Evolutionary conservation across 148 eudicot species (phyloP), one percentile per base, ranked within the genome.

Genomic region (Rhododendron mucronatum): DNA sequence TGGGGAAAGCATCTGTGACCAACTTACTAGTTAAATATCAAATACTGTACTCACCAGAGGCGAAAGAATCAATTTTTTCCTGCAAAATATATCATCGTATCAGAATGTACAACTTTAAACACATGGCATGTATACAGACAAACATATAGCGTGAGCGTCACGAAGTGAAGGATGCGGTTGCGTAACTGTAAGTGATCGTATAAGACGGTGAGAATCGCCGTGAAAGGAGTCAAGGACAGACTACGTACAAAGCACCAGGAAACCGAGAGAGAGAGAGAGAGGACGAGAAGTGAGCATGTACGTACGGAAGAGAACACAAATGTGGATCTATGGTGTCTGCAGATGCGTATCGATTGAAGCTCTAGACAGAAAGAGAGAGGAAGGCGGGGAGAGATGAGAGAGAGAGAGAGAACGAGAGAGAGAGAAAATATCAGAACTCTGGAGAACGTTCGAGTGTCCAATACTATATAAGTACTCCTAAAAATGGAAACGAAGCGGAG

Each of bases 351-450:
- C 2, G 6, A 35, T 21, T 16, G 44, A 26, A 8, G 75, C n/a
- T 44, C 14, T 82, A 41, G 53, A 44, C 71, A 82, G 76, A n/a
- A n/a, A 41, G 10, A 82, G 23, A 65, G 55, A 4, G 73, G 71
- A 51, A 7, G 8, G 35, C 30, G 82, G 2, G 83, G 14, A 16
- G 59, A 3, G n/a, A n/a, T n/a, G n/a, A n/a, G n/a, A n/a, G n/a
- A n/a, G n/a, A 59, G 9, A 11, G 85, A 83, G 85, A 12, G 85
- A 83, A 78, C 69, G 85, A 33, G 33, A 33, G 33, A 33, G 33
- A 83, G 85, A 33, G 10, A 48, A 69, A 48, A 83, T 83, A 83
- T 83, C 85, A 16, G 78, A 47, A 65, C 78, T 13, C 45, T 33
- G 57, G 21, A n/a, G 76, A 30, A 71, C 76, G 76, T 71, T n/a